Percentiles rank a stretch among this genome's conserved stretches.
These are phyloP conservation scores for Lactarius pseudohatsudake DNA, from an alignment of 768 basidiomycete genomes.

Conservation along the genomic window DNA sequence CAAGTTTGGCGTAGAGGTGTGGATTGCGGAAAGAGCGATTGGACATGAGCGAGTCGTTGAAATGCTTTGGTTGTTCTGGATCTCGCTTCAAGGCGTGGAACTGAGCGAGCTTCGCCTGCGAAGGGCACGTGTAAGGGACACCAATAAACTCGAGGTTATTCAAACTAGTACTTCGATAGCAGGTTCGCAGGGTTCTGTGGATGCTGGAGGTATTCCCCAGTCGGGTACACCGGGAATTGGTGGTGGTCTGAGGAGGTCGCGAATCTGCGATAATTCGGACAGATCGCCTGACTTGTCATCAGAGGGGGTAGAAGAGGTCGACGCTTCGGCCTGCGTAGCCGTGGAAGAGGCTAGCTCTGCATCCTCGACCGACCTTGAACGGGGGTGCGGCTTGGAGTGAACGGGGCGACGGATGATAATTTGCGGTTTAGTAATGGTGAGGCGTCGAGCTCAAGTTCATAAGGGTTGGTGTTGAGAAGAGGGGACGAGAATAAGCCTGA, in stretches of 20 bases:
- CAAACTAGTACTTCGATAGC: constrained; percentile 52
- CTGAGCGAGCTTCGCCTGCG: constrained; percentile 74
- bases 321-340: constrained; percentile 7
- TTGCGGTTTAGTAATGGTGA: constrained; percentile 24
- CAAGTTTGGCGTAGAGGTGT: constrained; percentile 91
- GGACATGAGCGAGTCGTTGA: constrained; percentile 94
- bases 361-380: constrained; percentile 23
- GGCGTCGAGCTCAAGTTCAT: constrained; percentile 18
- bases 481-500: neutral
- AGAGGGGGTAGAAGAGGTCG: constrained; percentile 16
- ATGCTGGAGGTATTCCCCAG: constrained; percentile 74
- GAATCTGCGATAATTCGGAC: constrained; percentile 51
- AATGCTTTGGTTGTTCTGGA: constrained; percentile 69
- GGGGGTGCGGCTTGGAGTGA: constrained; percentile 27
- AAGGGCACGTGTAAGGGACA: neutral
- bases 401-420: constrained; percentile 26
- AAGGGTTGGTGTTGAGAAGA: neutral
- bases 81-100: constrained; percentile 74
- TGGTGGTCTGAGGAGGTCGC: constrained; percentile 58
- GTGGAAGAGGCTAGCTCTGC: constrained; percentile 7
- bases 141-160: neutral
- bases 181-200: constrained; percentile 57
- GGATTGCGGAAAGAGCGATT: constrained; percentile 95
- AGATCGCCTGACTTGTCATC: constrained; percentile 13
- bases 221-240: constrained; percentile 62